A percentile compares a stretch with the other conserved stretches of the same genome.
phyloP scores from a whole-genome alignment of 805 yeast genomes.

The Candida bentonensis region DNA sequence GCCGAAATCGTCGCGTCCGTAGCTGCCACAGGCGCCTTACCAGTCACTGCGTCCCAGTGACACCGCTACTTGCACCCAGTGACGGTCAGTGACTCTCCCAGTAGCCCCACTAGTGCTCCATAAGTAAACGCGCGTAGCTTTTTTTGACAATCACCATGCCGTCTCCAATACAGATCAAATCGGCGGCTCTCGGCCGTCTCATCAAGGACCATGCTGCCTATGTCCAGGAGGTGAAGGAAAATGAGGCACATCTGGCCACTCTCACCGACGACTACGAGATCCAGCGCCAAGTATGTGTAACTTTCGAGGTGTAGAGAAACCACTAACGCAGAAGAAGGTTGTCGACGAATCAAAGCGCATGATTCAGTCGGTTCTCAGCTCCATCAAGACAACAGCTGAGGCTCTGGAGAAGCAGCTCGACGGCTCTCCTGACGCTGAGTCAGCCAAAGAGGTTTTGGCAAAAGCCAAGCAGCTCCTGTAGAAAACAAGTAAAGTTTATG shows the following conservation, averaged over 20 bases:
- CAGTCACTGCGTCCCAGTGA: too few species aligned
- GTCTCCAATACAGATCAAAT: slow-evolving; percentile 53
- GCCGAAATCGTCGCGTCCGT: too few species aligned
- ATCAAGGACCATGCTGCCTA: slow-evolving; percentile 54
- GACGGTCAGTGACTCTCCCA: too few species aligned
- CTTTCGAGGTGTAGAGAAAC: background rate
- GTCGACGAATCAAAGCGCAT: slow-evolving; percentile 40
- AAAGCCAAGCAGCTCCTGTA: slow-evolving; percentile 5
- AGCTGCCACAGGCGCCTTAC: too few species aligned
- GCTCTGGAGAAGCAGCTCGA: slow-evolving; percentile 22
- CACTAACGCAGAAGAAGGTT: slow-evolving; percentile 24
- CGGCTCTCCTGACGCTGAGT: slow-evolving; percentile 12
- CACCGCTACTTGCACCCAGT: too few species aligned
- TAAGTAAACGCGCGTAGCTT: too few species aligned
- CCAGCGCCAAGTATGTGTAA: slow-evolving; percentile 35
- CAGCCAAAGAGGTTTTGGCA: slow-evolving; percentile 16
- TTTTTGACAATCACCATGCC: slow-evolving; percentile 71
- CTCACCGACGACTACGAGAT: slow-evolving; percentile 52
- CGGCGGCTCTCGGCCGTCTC: slow-evolving; percentile 53
- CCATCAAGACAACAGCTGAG: slow-evolving; percentile 26
- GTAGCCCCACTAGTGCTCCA: too few species aligned
- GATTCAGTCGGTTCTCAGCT: slow-evolving; percentile 33
- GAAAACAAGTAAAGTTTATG: too few species aligned
- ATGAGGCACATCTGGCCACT: slow-evolving; percentile 31
- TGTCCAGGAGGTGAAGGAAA: slow-evolving; percentile 42